phyloP scores from a whole-genome alignment of 352 stramenopile species.

The Phytophthora macrochlamydospora region DNA sequence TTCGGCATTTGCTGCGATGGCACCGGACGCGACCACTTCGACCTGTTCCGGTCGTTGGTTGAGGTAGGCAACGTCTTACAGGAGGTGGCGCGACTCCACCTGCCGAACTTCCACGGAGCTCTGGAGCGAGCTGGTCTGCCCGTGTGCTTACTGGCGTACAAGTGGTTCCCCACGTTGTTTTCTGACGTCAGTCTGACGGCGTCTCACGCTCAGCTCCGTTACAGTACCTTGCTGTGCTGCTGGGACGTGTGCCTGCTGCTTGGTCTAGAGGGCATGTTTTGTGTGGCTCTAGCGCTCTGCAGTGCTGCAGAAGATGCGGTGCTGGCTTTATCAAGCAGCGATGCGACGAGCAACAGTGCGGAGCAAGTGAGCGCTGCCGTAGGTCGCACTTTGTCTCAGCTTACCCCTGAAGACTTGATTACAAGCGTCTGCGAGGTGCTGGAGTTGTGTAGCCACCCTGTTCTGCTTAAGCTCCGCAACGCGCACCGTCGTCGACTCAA shows the following conservation, averaged over 20 bases:
- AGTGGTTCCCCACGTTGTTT: constrained; percentile 89
- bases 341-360: constrained; percentile 40
- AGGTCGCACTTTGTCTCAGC: constrained; percentile 48
- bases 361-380: constrained; percentile 76
- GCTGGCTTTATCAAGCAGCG: constrained; percentile 34
- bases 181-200: constrained; percentile 82
- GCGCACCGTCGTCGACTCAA: constrained; percentile 69
- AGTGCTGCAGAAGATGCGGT: constrained; percentile 65
- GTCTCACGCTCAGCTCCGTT: constrained; percentile 73
- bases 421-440: constrained; percentile 84
- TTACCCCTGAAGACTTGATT: constrained; percentile 66
- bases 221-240: constrained; percentile 73
- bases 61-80: constrained; percentile 77
- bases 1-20: constrained; percentile 64
- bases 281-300: constrained; percentile 71
- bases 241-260: constrained; percentile 86
- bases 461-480: constrained; percentile 82
- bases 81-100: constrained; percentile 70
- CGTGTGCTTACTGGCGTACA: constrained; percentile 85
- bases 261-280: constrained; percentile 83
- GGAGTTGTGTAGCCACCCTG: constrained; percentile 72
- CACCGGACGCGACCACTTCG: constrained; percentile 57
- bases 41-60: constrained; percentile 73
- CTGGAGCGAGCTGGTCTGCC: constrained; percentile 67
- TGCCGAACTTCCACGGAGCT: constrained; percentile 61